A percentile compares a stretch with the other conserved stretches of the same genome.
These are phyloP conservation scores for Hysterangium stoloniferum DNA, from an alignment of 768 basidiomycete species.

Conservation along the genomic window DNA sequence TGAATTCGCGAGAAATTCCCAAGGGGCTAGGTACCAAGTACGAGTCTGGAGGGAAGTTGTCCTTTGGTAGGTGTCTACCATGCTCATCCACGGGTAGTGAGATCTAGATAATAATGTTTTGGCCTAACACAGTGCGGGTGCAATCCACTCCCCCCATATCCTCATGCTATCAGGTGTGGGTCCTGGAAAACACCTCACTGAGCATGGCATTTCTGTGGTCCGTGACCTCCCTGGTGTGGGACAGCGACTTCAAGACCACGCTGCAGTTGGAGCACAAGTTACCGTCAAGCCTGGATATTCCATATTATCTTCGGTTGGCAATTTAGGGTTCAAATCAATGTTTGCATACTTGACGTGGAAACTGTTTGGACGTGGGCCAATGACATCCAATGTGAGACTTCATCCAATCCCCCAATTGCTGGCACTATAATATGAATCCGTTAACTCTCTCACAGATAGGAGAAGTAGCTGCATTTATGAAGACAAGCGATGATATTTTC, in stretches of 20 bases:
- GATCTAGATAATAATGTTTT: neutral
- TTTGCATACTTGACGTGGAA: neutral
- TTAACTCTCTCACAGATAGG: conserved; percentile 19
- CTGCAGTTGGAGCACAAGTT: conserved; percentile 4
- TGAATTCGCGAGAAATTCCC: conserved; percentile 40
- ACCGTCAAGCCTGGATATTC: conserved; percentile 19
- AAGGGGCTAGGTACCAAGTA: conserved; percentile 36
- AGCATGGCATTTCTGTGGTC: conserved; percentile 16
- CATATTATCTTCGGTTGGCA: no score
- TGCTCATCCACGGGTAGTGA: neutral
- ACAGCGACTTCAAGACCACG: conserved; percentile 19
- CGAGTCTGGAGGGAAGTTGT: conserved; percentile 53
- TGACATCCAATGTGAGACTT: conserved; percentile 10
- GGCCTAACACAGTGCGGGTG: conserved; percentile 39
- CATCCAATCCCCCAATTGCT: no score
- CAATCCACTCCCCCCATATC: conserved; percentile 59
- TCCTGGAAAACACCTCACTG: conserved; percentile 13
- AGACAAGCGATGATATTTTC: conserved; percentile 26
- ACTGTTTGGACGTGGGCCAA: conserved; percentile 7
- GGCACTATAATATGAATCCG: neutral
- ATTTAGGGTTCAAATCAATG: neutral
- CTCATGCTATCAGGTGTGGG: conserved; percentile 52
- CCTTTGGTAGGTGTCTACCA: conserved; percentile 37
- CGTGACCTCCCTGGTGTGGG: conserved; percentile 19
- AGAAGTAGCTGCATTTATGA: conserved; percentile 26